These are phyloP conservation scores for Vinca major DNA, from an alignment of 305 asterid genomes.

Conservation along the genomic window DNA sequence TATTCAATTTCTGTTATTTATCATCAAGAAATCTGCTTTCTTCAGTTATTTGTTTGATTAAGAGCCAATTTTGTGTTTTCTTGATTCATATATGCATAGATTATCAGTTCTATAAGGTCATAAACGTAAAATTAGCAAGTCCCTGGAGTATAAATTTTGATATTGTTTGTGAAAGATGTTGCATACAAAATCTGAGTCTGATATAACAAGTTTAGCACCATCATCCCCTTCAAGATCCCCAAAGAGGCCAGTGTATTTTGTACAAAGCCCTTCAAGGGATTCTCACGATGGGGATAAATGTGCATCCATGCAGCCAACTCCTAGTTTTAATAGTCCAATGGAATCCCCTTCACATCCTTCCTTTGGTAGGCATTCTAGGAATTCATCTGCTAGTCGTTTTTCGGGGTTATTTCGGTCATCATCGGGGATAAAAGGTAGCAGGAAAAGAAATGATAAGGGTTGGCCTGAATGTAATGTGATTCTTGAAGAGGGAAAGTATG, in stretches of 20 bases:
- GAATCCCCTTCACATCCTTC: slow-evolving; percentile 98
- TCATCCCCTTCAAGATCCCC: slow-evolving; percentile 98
- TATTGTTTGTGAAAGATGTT: slow-evolving; percentile 29
- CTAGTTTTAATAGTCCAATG: slow-evolving; percentile 73
- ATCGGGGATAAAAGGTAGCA: slow-evolving; percentile 59
- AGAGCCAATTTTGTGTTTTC: not conserved
- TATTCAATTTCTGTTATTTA: not conserved
- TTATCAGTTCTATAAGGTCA: too few species aligned
- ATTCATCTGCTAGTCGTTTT: slow-evolving; percentile 79
- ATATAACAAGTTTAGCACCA: slow-evolving; percentile 53
- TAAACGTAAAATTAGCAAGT: not conserved
- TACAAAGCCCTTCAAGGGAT: slow-evolving; percentile 93
- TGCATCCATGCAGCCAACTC: slow-evolving; percentile 79
- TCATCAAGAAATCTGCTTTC: not conserved
- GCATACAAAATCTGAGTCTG: slow-evolving; percentile 43
- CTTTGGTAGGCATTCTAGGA: slow-evolving; percentile 87
- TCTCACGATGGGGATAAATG: slow-evolving; percentile 92
- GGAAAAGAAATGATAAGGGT: slow-evolving; percentile 78
- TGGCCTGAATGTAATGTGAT: slow-evolving; percentile 96
- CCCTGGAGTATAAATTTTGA: not conserved
- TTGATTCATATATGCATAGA: not conserved
- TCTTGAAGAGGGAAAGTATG: slow-evolving; percentile 75
- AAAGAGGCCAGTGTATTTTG: slow-evolving; percentile 70
- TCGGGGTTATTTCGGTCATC: slow-evolving; percentile 87
- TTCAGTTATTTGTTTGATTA: not conserved